Conservation (phyloP, 2,329 filamentous ascomycete genomes). For the Allantophomopsis cytisporea region DNA sequence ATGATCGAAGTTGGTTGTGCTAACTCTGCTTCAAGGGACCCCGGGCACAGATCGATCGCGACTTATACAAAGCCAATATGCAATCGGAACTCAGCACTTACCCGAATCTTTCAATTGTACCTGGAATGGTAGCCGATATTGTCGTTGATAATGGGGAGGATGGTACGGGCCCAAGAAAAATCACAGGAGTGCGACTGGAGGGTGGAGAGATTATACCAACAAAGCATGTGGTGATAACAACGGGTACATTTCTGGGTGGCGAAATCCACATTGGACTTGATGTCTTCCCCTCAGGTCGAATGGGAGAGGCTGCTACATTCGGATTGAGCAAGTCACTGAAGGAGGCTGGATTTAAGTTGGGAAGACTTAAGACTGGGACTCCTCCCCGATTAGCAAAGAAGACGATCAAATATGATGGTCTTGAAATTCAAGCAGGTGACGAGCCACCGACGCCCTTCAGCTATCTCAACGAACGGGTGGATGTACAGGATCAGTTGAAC, state of each 20-base stretch:
- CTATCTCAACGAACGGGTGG: constrained; percentile 68
- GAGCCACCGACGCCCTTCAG: constrained; percentile 83
- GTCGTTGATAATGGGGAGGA: constrained; percentile 50
- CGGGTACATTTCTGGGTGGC: constrained; percentile 86
- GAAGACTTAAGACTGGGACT: constrained; percentile 89
- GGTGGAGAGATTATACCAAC: constrained; percentile 75
- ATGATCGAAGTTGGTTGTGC: background rate
- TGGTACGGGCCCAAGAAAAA: constrained; percentile 47
- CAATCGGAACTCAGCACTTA: constrained; percentile 69
- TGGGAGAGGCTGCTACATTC: constrained; percentile 88
- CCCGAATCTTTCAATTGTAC: constrained; percentile 64
- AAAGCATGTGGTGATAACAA: constrained; percentile 80
- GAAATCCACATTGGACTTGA: constrained; percentile 94
- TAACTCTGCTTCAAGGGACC: constrained; percentile 42
- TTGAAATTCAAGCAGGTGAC: constrained; percentile 70
- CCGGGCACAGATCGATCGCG: constrained; percentile 86
- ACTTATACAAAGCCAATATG: constrained; percentile 85
- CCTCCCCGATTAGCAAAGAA: constrained; percentile 73
- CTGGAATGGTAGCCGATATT: constrained; percentile 87
- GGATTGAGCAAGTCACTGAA: constrained; percentile 82
- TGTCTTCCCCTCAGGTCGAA: constrained; percentile 72
- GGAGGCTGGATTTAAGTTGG: constrained; percentile 79
- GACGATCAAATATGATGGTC: constrained; percentile 63
- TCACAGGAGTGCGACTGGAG: constrained; percentile 76
- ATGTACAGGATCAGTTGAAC: constrained; percentile 69